Evolutionary conservation across 225 moss, liverwort and hornwort species (phyloP).

Genomic region (Asterella californica): DNA sequence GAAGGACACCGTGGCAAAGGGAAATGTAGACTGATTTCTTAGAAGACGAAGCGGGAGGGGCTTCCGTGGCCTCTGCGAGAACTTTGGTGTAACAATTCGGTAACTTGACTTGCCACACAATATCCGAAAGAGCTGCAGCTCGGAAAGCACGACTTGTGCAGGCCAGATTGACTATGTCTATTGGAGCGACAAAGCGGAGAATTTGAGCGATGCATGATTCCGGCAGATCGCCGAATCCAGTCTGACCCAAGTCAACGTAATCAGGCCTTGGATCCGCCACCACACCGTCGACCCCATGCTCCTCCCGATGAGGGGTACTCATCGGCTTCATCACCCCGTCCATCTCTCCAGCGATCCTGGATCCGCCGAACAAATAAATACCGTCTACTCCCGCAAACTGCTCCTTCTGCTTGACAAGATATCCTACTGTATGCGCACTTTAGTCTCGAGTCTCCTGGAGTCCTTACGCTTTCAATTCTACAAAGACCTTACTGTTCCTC

Average conservation of each 20-base stretch:
- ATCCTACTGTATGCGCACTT: too few relatives aligned
- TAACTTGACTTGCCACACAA: slow-evolving; percentile 24
- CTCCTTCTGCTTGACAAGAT: too few relatives aligned
- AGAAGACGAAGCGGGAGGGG: neutral
- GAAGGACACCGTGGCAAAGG: neutral
- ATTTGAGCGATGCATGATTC: slow-evolving; percentile 19
- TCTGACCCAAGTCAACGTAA: neutral
- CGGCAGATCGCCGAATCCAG: slow-evolving; percentile 16
- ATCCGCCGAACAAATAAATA: too few relatives aligned
- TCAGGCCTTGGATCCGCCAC: neutral
- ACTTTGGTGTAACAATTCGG: slow-evolving; percentile 16
- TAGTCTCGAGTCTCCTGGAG: too few relatives aligned
- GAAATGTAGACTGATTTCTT: slow-evolving; percentile 22
- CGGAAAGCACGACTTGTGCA: slow-evolving; percentile 17
- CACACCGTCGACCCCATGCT: neutral
- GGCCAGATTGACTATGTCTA: slow-evolving; percentile 19
- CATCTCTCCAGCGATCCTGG: too few relatives aligned
- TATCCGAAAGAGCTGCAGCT: slow-evolving; percentile 20
- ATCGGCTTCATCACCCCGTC: neutral
- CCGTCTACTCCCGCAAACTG: too few relatives aligned
- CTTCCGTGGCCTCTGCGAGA: neutral
- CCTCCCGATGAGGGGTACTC: neutral
- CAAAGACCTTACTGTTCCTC: too few relatives aligned
- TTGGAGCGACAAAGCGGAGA: slow-evolving; percentile 4
- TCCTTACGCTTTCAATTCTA: too few relatives aligned